Evolutionary conservation across 2,329 filamentous ascomycete genomes (phyloP).

Genomic region (Lachnellula willkommii): DNA sequence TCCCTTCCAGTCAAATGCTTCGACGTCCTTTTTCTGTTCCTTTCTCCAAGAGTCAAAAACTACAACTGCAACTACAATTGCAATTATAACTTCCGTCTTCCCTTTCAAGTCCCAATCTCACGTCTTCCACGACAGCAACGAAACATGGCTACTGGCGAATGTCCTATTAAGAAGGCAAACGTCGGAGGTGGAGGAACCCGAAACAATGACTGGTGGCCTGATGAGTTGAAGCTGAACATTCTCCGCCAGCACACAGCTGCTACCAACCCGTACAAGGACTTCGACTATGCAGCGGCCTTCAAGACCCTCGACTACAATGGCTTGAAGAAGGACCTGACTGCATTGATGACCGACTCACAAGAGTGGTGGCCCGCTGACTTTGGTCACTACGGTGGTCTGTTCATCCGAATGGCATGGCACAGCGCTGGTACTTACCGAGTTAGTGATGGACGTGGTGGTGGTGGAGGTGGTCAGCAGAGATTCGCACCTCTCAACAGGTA

Average conservation of each 20-base stretch:
- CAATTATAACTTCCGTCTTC: too few species aligned
- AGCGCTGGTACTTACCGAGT: slow-evolving; percentile 56
- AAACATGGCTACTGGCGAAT: background rate
- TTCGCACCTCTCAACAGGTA: slow-evolving; percentile 54
- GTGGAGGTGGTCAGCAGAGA: slow-evolving; percentile 52
- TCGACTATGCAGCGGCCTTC: slow-evolving; percentile 54
- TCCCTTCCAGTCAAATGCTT: too few species aligned
- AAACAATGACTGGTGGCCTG: slow-evolving; percentile 55
- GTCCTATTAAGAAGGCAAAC: background rate
- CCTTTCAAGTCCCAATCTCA: too few species aligned
- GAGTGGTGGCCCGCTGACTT: slow-evolving; percentile 59
- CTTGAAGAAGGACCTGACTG: slow-evolving; percentile 53
- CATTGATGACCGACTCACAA: slow-evolving; percentile 55
- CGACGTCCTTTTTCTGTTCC: too few species aligned
- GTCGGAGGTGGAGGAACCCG: slow-evolving; percentile 43
- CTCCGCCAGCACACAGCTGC: slow-evolving; percentile 51
- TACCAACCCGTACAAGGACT: slow-evolving; percentile 47
- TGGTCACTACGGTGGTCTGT: slow-evolving; percentile 55
- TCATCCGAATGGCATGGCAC: slow-evolving; percentile 59
- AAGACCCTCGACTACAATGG: slow-evolving; percentile 52
- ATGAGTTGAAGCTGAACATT: slow-evolving; percentile 49
- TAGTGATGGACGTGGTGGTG: slow-evolving; percentile 53
- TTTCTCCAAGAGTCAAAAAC: too few species aligned
- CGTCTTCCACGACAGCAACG: too few species aligned
- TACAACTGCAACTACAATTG: too few species aligned